phyloP scores from a whole-genome alignment of 164 flowering plant species.

The Vitis rotundifolia region DNA sequence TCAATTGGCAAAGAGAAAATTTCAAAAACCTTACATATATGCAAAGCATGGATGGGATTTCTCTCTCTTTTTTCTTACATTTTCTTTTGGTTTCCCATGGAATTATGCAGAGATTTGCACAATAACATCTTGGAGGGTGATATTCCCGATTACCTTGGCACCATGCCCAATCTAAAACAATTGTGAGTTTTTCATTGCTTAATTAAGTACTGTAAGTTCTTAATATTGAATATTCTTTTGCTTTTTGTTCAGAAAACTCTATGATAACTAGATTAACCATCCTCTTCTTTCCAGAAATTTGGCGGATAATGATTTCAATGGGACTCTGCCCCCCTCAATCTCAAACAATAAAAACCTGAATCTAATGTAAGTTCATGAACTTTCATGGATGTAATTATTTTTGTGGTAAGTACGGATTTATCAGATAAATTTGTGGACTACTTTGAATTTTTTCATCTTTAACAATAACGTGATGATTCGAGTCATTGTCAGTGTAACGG shows the following conservation, averaged over 20 bases:
- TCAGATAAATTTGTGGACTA: too few relatives aligned
- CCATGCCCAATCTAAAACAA: conserved; percentile 23
- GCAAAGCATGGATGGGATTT: background rate
- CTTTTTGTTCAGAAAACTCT: background rate
- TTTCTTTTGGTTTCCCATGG: background rate
- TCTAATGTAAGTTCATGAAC: conserved; percentile 18
- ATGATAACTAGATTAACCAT: background rate
- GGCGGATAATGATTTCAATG: conserved; percentile 25
- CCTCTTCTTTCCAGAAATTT: conserved; percentile 20
- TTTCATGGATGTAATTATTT: too few relatives aligned
- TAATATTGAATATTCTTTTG: background rate
- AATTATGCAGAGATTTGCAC: conserved; percentile 25
- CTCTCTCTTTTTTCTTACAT: background rate
- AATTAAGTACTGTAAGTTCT: too few relatives aligned
- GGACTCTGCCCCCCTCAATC: conserved; percentile 28
- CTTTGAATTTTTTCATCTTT: too few relatives aligned
- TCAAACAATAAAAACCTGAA: conserved; percentile 18
- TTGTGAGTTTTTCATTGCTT: conserved; percentile 21
- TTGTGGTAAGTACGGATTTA: too few relatives aligned
- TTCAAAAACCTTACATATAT: too few relatives aligned
- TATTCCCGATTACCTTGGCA: conserved; percentile 32
- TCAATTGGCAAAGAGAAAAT: background rate
- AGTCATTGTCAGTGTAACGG: conserved; percentile 15
- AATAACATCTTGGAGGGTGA: conserved; percentile 26
- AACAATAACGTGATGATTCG: too few relatives aligned